phyloP scores from a whole-genome alignment of 1,284 basidiomycete species.

The Thelephora terrestris region DNA sequence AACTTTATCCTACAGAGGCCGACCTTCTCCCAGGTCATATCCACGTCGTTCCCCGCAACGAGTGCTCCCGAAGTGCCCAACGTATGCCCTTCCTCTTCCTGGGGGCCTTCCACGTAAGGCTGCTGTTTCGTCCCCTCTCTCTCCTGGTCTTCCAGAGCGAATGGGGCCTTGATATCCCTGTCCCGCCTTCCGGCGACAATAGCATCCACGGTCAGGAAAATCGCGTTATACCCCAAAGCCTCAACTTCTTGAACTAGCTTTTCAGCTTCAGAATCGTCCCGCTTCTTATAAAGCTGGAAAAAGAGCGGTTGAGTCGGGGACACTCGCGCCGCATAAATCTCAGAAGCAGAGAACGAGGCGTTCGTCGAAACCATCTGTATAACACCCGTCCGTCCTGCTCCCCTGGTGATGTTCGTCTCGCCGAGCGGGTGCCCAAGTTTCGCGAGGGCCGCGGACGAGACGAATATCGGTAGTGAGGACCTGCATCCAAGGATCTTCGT shows the following conservation, averaged over 20 bases:
- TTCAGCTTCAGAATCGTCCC: slow-evolving; percentile 58
- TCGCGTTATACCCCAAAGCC: slow-evolving; percentile 68
- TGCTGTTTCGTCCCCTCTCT: slow-evolving; percentile 19
- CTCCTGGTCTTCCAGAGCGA: slow-evolving; percentile 53
- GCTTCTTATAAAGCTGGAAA: slow-evolving; percentile 85
- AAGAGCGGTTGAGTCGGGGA: slow-evolving; percentile 61
- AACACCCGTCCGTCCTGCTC: slow-evolving; percentile 59
- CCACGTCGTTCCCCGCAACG: slow-evolving; percentile 50
- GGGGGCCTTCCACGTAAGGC: slow-evolving; percentile 12
- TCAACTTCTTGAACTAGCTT: slow-evolving; percentile 68
- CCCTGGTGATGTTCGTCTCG: slow-evolving; percentile 77
- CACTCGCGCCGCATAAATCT: slow-evolving; percentile 55
- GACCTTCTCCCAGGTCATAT: slow-evolving; percentile 68
- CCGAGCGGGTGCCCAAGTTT: slow-evolving; percentile 82
- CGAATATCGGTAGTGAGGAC: slow-evolving; percentile 76
- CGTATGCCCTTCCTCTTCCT: slow-evolving; percentile 26
- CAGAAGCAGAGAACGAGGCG: slow-evolving; percentile 67
- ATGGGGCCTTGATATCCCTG: slow-evolving; percentile 59
- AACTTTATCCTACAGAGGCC: slow-evolving; percentile 5
- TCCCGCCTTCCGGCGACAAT: slow-evolving; percentile 82
- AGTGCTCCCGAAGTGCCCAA: slow-evolving; percentile 58
- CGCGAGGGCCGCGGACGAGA: slow-evolving; percentile 82
- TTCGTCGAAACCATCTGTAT: slow-evolving; percentile 89
- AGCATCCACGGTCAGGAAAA: slow-evolving; percentile 89
- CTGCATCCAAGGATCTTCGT: slow-evolving; percentile 70